Evolutionary conservation across 2,329 filamentous ascomycete species (phyloP).

Genomic region (Arachnomyces sp.): DNA sequence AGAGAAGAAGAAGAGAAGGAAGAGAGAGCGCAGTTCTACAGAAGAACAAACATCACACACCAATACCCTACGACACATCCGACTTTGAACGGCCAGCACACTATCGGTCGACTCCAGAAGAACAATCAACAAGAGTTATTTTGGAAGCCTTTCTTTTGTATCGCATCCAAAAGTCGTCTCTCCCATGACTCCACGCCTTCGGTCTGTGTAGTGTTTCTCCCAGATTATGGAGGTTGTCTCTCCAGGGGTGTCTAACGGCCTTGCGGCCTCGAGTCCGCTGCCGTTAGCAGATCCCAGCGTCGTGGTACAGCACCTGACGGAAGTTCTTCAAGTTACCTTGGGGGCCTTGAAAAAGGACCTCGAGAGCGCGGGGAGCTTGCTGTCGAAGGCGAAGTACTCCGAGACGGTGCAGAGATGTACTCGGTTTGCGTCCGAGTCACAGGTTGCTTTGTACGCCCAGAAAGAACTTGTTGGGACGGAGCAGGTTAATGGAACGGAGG

Average conservation of each 20-base stretch:
- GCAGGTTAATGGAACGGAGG: slow-evolving; percentile 32
- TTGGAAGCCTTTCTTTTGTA: slow-evolving; percentile 2
- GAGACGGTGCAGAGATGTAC: slow-evolving; percentile 83
- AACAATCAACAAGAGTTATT: slow-evolving; percentile 1
- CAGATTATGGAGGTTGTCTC: slow-evolving; percentile 17
- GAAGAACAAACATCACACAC: neutral
- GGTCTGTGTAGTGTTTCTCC: neutral
- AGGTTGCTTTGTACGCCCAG: slow-evolving; percentile 82
- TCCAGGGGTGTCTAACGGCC: slow-evolving; percentile 16
- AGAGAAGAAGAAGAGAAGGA: too few relatives aligned
- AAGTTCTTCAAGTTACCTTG: slow-evolving; percentile 63
- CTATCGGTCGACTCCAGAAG: slow-evolving; percentile 11
- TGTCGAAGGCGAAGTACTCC: slow-evolving; percentile 60
- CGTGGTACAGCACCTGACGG: slow-evolving; percentile 63
- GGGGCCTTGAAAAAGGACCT: slow-evolving; percentile 71
- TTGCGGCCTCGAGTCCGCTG: slow-evolving; percentile 25
- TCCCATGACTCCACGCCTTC: neutral
- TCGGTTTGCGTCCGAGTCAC: slow-evolving; percentile 80
- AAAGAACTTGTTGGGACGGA: slow-evolving; percentile 49
- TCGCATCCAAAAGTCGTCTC: slow-evolving; percentile 1
- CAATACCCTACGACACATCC: neutral
- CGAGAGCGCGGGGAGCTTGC: slow-evolving; percentile 69
- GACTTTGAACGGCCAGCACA: slow-evolving; percentile 10
- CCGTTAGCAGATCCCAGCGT: slow-evolving; percentile 54
- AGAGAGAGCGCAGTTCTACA: too few relatives aligned